Conservation (phyloP, 2,329 filamentous ascomycete genomes). For the Exophiala mesophila region DNA sequence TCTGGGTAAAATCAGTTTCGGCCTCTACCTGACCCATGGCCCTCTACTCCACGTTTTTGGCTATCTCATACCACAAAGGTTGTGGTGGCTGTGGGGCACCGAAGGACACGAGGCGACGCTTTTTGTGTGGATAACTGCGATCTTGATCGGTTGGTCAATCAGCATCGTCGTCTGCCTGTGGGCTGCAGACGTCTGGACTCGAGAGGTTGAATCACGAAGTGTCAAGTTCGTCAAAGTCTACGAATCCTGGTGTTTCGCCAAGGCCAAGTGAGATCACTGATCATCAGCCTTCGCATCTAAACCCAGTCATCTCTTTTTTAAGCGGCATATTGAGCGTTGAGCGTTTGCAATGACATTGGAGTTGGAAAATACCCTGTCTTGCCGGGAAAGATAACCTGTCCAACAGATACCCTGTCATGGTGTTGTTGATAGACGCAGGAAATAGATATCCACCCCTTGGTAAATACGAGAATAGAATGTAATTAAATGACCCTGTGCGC, state of each 20-base stretch:
- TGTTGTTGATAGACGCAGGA: no score
- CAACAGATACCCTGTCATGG: no score
- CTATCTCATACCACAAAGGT: slow-evolving; percentile 33
- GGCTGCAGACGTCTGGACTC: slow-evolving; percentile 49
- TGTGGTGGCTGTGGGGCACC: slow-evolving; percentile 36
- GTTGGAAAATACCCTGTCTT: no score
- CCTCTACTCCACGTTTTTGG: slow-evolving; percentile 41
- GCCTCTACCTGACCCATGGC: slow-evolving; percentile 46
- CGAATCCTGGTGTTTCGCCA: slow-evolving; percentile 23
- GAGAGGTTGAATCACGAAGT: slow-evolving; percentile 25
- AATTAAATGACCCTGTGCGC: no score
- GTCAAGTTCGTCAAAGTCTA: slow-evolving; percentile 24
- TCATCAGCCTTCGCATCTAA: no score
- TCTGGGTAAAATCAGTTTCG: slow-evolving; percentile 45
- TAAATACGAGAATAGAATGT: no score
- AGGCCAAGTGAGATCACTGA: slow-evolving; percentile 6
- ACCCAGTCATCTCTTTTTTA: no score
- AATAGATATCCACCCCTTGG: no score
- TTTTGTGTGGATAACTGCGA: slow-evolving; percentile 36
- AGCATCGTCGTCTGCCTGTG: slow-evolving; percentile 46
- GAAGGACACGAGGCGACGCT: slow-evolving; percentile 29
- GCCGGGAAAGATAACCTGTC: no score
- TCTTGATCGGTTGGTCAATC: slow-evolving; percentile 39
- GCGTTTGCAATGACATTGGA: no score
- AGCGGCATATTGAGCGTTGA: no score